These are phyloP conservation scores for Crepidotus variabilis DNA, from an alignment of 768 basidiomycete genomes.

Conservation along the genomic window DNA sequence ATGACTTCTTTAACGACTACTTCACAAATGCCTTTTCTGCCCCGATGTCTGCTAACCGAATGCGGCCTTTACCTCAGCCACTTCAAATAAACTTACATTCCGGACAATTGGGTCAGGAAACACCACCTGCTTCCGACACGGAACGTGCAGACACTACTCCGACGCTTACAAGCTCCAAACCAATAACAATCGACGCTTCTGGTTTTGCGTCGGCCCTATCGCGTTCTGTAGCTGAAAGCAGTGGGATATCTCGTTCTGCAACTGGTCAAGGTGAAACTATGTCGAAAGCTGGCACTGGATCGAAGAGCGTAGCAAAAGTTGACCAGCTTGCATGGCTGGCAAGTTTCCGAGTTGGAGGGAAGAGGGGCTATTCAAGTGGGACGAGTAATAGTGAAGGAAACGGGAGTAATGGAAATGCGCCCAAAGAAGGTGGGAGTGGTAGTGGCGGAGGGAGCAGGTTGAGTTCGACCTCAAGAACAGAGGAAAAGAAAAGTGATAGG, in stretches of 20 bases:
- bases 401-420: neutral
- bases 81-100: slow-evolving; percentile 15
- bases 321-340: slow-evolving; percentile 72
- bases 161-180: slow-evolving; percentile 9
- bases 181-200: slow-evolving; percentile 4
- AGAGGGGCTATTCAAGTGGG: slow-evolving; percentile 49
- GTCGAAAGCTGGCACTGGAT: slow-evolving; percentile 46
- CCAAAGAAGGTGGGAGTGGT: slow-evolving; percentile 31
- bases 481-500: slow-evolving; percentile 14
- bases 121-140: slow-evolving; percentile 11
- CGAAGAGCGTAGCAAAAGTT: slow-evolving; percentile 48
- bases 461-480: slow-evolving; percentile 40
- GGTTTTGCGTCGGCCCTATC: slow-evolving; percentile 6
- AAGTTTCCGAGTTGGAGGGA: slow-evolving; percentile 62
- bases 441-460: slow-evolving; percentile 31
- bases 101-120: slow-evolving; percentile 24
- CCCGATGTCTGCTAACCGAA: slow-evolving; percentile 61
- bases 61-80: slow-evolving; percentile 51
- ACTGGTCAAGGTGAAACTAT: slow-evolving; percentile 33
- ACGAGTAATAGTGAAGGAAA: slow-evolving; percentile 35
- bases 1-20: slow-evolving; percentile 12
- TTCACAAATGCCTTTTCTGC: slow-evolving; percentile 52
- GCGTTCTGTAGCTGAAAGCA: slow-evolving; percentile 1
- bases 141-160: slow-evolving; percentile 13
- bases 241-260: neutral